Evolutionary conservation across 2,329 filamentous ascomycete genomes (phyloP), one percentile per base, ranked within the genome.

Genomic region (Cladosporium halotolerans): DNA sequence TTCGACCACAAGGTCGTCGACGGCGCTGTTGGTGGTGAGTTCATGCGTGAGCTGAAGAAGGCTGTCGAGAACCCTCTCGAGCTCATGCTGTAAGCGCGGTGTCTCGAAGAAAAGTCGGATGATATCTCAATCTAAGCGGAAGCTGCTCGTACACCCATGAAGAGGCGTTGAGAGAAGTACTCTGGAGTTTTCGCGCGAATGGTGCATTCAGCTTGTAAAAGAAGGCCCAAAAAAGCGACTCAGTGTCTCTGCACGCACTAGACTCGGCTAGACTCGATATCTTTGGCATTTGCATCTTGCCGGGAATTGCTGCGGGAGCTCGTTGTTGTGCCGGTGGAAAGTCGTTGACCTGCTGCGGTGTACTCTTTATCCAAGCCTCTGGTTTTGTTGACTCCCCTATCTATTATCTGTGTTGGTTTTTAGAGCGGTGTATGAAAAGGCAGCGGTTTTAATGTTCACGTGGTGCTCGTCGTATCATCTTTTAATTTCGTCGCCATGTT

Each of bases 1-100:
- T 99, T 99, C 72, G 93, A 99, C 79, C 93, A 99, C 84, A 96
- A 96, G 82, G 91, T 97, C 47, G 85, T 99, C 10, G 93, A 99
- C 70, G 93, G 93, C 60, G 93, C 91, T 39, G 88, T 97, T 55
- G 95, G 93, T 68, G 93, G 86, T 55, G 93, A 99, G 74, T 99
- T 92, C 84, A 89, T 99, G 74, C 84, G 83, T 73, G 93, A 95
- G 79, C 79, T 99, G 73, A 99, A 99, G 87, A 92, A 91, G 82
- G 88, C 90, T 50, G 79, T 99, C 57, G 93, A 99, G 84, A 96
- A 96, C 81, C 93, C 93, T 62, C 81, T 99, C 63, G 88, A 95
- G 78, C 81, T 99, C 63, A 79, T 99, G 72, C 81, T 99, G 74
- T 99, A 86, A 53, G 51, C 51, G 31, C 23, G 9, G 34, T 18